These are phyloP conservation scores for Prunus kanzakura DNA, from an alignment of 306 rosid genomes.

Conservation along the genomic window DNA sequence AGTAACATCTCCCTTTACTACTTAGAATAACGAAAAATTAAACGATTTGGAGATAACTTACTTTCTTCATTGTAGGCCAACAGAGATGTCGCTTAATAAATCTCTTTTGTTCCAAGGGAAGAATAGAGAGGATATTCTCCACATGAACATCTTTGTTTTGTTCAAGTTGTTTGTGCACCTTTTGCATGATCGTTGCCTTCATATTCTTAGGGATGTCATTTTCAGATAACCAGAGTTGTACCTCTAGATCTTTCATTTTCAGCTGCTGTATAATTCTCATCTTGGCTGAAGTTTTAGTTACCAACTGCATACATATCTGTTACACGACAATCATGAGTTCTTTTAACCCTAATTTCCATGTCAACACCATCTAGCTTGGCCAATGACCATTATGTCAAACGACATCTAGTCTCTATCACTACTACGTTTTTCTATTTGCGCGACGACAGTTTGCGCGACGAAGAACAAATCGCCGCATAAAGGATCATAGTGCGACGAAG, in stretches of 20 bases:
- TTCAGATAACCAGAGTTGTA: not conserved
- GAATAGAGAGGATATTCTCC: slow-evolving; percentile 1
- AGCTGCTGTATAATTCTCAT: not conserved
- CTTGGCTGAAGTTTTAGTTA: not conserved
- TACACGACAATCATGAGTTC: not conserved
- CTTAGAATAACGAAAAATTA: too few species aligned
- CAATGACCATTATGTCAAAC: too few species aligned
- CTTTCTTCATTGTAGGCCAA: not conserved
- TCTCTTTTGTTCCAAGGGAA: not conserved
- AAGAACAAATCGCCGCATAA: too few species aligned
- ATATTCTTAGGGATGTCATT: not conserved
- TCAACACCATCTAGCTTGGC: too few species aligned
- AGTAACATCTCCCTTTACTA: too few species aligned
- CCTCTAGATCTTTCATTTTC: not conserved
- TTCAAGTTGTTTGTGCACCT: not conserved
- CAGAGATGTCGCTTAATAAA: not conserved
- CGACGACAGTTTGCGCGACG: too few species aligned
- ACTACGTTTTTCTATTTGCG: too few species aligned
- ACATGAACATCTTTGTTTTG: not conserved
- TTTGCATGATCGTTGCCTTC: not conserved
- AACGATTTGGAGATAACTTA: not conserved
- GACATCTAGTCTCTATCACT: too few species aligned
- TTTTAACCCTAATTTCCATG: not conserved
- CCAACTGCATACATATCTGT: not conserved
- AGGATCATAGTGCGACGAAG: too few species aligned